These are phyloP conservation scores for Diaporthe amygdali DNA, from an alignment of 2,329 filamentous ascomycete species.

Conservation along the genomic window DNA sequence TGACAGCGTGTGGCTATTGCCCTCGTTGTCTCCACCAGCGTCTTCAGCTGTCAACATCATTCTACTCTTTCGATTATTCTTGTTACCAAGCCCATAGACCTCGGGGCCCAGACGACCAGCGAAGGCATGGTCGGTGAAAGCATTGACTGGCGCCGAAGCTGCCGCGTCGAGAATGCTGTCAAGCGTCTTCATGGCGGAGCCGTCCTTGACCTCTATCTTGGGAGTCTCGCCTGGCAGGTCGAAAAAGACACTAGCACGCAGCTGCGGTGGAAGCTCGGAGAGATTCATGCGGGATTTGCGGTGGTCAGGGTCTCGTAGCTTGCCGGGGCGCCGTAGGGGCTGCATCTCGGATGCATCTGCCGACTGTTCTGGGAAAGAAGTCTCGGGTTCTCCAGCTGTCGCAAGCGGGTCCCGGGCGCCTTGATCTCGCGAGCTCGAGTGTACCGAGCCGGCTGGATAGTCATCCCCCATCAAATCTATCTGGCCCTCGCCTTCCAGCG, in stretches of 20 bases:
- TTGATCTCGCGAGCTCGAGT: conserved; percentile 6
- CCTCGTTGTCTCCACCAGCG: not conserved
- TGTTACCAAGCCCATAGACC: conserved; percentile 70
- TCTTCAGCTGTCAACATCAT: conserved; percentile 12
- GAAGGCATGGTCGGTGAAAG: conserved; percentile 89
- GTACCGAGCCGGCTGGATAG: not conserved
- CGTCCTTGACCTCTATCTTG: conserved; percentile 67
- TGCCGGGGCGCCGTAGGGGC: conserved; percentile 35
- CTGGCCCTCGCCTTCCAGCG: conserved; percentile 41
- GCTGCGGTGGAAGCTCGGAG: conserved; percentile 74
- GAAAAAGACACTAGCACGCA: conserved; percentile 92
- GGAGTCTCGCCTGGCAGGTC: conserved; percentile 65
- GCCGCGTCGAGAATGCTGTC: conserved; percentile 93
- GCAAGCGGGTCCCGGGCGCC: conserved; percentile 23
- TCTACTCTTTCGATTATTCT: conserved; percentile 44
- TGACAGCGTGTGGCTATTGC: conserved; percentile 31
- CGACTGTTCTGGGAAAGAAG: conserved; percentile 27
- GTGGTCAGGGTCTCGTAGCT: conserved; percentile 38
- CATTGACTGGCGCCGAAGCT: conserved; percentile 82
- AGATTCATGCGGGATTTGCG: conserved; percentile 46
- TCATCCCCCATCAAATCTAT: conserved; percentile 24
- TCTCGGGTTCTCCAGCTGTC: not conserved
- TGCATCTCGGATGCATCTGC: conserved; percentile 23
- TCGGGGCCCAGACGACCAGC: conserved; percentile 77
- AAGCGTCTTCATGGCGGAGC: conserved; percentile 86